phyloP scores from a whole-genome alignment of 768 basidiomycete species.

The Clathrus columnatus region DNA sequence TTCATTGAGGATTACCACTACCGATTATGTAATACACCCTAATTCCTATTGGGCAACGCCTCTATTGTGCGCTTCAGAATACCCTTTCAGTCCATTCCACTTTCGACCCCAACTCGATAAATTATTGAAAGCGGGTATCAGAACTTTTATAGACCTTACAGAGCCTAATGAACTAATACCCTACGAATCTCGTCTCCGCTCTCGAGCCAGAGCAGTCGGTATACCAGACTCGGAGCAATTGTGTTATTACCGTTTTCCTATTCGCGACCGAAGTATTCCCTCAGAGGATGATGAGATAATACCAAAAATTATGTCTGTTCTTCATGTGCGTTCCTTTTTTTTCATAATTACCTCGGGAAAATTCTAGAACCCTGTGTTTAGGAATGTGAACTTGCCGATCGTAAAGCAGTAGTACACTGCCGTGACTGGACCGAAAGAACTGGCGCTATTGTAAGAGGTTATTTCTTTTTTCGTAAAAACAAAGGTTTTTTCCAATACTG shows the following conservation, averaged over 20 bases:
- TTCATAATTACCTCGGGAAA: constrained; percentile 21
- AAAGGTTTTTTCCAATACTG: no score
- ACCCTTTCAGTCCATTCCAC: constrained; percentile 44
- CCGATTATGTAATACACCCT: no score
- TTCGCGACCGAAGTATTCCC: constrained; percentile 63
- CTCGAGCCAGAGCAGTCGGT: constrained; percentile 44
- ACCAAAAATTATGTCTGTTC: constrained; percentile 4
- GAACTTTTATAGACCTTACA: constrained; percentile 81
- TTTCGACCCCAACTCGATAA: constrained; percentile 65
- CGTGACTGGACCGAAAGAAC: constrained; percentile 70
- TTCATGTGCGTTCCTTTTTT: constrained; percentile 1
- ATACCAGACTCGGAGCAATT: constrained; percentile 43
- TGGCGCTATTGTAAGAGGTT: constrained; percentile 36
- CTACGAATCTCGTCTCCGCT: constrained; percentile 47
- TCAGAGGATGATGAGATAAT: constrained; percentile 7
- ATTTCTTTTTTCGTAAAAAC: not conserved
- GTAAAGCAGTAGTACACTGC: constrained; percentile 69
- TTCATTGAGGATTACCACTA: no score
- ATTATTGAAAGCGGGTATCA: constrained; percentile 60
- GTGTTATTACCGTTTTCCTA: constrained; percentile 74
- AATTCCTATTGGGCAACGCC: constrained; percentile 82
- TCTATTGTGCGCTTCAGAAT: constrained; percentile 68
- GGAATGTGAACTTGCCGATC: constrained; percentile 49
- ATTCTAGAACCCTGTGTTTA: constrained; percentile 47
- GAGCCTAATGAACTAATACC: constrained; percentile 68